phyloP scores from a whole-genome alignment of 2,329 filamentous ascomycete genomes.

The Penicillium sp. region DNA sequence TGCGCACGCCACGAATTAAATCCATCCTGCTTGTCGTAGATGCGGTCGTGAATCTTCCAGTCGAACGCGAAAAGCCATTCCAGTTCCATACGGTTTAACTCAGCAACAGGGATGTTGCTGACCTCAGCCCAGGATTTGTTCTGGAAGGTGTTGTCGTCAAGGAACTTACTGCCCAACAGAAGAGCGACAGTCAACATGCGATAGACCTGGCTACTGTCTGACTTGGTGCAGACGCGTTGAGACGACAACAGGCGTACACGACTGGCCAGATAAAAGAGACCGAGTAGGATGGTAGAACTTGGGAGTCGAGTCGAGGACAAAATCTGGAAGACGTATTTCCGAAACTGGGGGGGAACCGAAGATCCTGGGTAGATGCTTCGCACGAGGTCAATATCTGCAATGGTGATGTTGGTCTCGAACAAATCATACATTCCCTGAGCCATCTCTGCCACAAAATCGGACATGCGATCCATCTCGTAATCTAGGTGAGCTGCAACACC shows the following conservation, averaged over 20 bases:
- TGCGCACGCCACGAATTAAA: slow-evolving; percentile 64
- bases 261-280: slow-evolving; percentile 84
- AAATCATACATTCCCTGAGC: slow-evolving; percentile 69
- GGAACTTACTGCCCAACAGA: slow-evolving; percentile 88
- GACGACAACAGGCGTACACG: slow-evolving; percentile 72
- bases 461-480: slow-evolving; percentile 96
- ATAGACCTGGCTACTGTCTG: slow-evolving; percentile 70
- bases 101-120: slow-evolving; percentile 78
- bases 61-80: slow-evolving; percentile 82
- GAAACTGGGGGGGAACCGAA: slow-evolving; percentile 69
- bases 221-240: slow-evolving; percentile 52
- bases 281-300: slow-evolving; percentile 85
- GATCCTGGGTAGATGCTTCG: slow-evolving; percentile 63
- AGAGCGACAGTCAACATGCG: slow-evolving; percentile 82
- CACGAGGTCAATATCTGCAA: slow-evolving; percentile 62
- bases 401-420: slow-evolving; percentile 55
- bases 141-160: slow-evolving; percentile 97
- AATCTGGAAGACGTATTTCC: slow-evolving; percentile 89
- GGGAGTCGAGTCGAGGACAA: slow-evolving; percentile 86
- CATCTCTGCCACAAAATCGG: slow-evolving; percentile 91
- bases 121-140: slow-evolving; percentile 97
- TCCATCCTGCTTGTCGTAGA: slow-evolving; percentile 69
- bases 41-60: slow-evolving; percentile 84
- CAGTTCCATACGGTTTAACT: slow-evolving; percentile 81
- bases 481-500: slow-evolving; percentile 92